phyloP scores from a whole-genome alignment of 1,284 basidiomycete genomes.

The Serendipita sp. region DNA sequence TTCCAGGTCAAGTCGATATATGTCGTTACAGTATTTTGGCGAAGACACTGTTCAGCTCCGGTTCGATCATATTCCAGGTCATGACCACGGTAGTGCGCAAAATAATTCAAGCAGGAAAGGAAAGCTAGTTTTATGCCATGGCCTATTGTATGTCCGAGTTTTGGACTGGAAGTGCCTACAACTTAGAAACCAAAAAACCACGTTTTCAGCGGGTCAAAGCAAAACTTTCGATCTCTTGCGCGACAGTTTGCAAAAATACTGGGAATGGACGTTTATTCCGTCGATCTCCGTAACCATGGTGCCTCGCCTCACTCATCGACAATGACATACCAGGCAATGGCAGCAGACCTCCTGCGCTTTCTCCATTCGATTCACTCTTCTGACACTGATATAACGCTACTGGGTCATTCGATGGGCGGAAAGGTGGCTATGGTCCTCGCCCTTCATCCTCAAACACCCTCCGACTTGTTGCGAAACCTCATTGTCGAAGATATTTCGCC shows the following conservation, averaged over 20 bases:
- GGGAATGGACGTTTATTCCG: conserved; percentile 49
- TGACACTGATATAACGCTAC: conserved; percentile 40
- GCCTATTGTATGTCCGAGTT: not conserved
- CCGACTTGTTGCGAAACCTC: conserved; percentile 41
- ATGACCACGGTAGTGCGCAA: not conserved
- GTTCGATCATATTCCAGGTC: not conserved
- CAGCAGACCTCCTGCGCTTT: conserved; percentile 53
- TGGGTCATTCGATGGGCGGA: conserved; percentile 86
- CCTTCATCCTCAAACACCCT: conserved; percentile 36
- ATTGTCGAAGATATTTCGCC: conserved; percentile 75
- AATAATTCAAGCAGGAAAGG: not conserved
- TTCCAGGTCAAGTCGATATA: not conserved
- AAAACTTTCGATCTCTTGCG: conserved; percentile 64
- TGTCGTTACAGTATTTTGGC: not conserved
- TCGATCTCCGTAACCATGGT: conserved; percentile 81
- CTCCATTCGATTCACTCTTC: conserved; percentile 21
- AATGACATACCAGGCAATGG: conserved; percentile 63
- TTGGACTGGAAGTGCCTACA: not conserved
- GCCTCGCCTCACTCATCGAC: conserved; percentile 54
- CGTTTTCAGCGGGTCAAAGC: conserved; percentile 51
- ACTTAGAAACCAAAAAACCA: not conserved
- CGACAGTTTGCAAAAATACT: conserved; percentile 47
- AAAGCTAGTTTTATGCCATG: conserved; percentile 4
- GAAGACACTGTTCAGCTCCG: not conserved
- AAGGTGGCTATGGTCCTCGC: conserved; percentile 76